Conservation (phyloP, 495 filamentous ascomycete species). For the Podospora anserina region DNA sequence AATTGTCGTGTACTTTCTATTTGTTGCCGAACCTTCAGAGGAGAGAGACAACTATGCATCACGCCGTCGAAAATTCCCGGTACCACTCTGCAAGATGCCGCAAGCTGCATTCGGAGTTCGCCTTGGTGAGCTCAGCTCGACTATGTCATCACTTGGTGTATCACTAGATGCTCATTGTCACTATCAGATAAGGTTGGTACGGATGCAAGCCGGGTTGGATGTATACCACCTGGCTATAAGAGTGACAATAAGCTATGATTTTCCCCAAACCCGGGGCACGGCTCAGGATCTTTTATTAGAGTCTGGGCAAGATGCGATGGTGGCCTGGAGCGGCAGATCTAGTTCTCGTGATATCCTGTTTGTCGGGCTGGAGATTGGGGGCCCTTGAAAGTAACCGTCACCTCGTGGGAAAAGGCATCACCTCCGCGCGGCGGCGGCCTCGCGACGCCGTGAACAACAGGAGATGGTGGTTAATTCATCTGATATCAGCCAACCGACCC, state of each 20-base stretch:
- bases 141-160: conserved; percentile 9
- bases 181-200: conserved; percentile 22
- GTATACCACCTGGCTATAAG: conserved; percentile 19
- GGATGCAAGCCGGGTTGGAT: conserved; percentile 23
- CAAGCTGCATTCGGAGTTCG: conserved; percentile 12
- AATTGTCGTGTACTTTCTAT: no score
- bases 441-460: conserved; percentile 7
- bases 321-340: conserved; percentile 10
- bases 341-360: conserved; percentile 11
- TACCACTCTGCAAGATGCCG: conserved; percentile 5
- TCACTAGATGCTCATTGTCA: conserved; percentile 2
- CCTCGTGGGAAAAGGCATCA: background rate
- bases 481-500: conserved; percentile 20
- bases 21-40: background rate
- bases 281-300: conserved; percentile 32
- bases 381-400: background rate
- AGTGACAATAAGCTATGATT: conserved; percentile 16
- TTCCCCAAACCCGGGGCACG: conserved; percentile 23
- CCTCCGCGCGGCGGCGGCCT: background rate
- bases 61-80: background rate
- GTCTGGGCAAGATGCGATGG: conserved; percentile 21
- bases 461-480: conserved; percentile 30
- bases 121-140: conserved; percentile 7
- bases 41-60: background rate
- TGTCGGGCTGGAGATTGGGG: conserved; percentile 11